Percentiles rank a stretch among this genome's conserved stretches.
phyloP scores from a whole-genome alignment of 805 yeast genomes.

The Saccharomyces jurei region DNA sequence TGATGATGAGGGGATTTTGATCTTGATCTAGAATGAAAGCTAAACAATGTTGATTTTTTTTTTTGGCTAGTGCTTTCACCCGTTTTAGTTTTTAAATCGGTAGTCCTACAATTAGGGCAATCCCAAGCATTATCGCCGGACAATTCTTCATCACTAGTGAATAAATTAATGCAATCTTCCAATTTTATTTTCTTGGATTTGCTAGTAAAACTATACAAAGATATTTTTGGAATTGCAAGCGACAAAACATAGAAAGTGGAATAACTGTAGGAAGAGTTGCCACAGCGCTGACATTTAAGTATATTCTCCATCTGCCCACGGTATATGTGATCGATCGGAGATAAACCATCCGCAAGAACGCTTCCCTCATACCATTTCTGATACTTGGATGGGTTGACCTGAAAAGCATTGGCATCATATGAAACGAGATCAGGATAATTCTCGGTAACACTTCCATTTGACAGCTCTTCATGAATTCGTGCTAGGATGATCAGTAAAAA shows the following conservation, averaged over 20 bases:
- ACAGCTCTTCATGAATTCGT: conserved; percentile 58
- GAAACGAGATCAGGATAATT: conserved; percentile 34
- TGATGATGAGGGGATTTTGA: conserved; percentile 47
- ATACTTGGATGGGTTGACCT: conserved; percentile 40
- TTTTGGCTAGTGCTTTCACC: background rate
- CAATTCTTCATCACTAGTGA: conserved; percentile 55
- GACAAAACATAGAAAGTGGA: conserved; percentile 56
- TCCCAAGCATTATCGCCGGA: conserved; percentile 77
- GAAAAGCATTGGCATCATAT: conserved; percentile 25
- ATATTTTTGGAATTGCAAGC: conserved; percentile 45
- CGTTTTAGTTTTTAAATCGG: background rate
- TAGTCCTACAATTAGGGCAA: conserved; percentile 56
- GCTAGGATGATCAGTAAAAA: conserved; percentile 60
- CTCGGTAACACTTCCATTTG: conserved; percentile 32
- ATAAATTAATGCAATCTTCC: conserved; percentile 56
- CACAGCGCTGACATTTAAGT: conserved; percentile 57
- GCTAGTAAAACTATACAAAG: conserved; percentile 17
- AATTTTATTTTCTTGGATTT: conserved; percentile 35
- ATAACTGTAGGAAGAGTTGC: conserved; percentile 49
- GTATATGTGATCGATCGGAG: conserved; percentile 57
- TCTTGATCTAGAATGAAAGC: conserved; percentile 9
- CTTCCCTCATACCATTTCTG: conserved; percentile 51
- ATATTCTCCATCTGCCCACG: conserved; percentile 68
- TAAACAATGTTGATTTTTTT: background rate
- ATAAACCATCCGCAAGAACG: conserved; percentile 48